Conservation (phyloP, 2,329 filamentous ascomycete species). For the Aspergillus japonicus region DNA sequence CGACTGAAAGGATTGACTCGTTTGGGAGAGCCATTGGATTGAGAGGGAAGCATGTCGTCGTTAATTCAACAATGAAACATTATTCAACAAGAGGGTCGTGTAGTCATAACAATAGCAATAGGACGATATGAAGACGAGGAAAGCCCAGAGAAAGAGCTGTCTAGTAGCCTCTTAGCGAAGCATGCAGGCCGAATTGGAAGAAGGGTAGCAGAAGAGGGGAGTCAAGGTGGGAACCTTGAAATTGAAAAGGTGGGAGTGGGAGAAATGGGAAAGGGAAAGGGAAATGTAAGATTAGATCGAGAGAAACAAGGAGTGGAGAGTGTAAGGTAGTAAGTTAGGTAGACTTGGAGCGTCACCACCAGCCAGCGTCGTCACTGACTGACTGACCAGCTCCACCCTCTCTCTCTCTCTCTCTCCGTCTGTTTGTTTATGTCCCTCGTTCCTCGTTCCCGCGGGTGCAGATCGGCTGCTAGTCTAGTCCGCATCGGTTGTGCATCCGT, state of each 20-base stretch:
- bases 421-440: slow-evolving; percentile 43
- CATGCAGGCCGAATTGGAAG: slow-evolving; percentile 9
- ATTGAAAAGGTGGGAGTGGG: not conserved
- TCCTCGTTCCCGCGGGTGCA: slow-evolving; percentile 31
- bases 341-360: not conserved
- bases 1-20: slow-evolving; percentile 79
- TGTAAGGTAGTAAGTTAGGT: no score
- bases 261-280: slow-evolving; percentile 13
- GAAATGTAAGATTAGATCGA: slow-evolving; percentile 8
- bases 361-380: not conserved
- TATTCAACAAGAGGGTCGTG: slow-evolving; percentile 20
- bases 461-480: slow-evolving; percentile 27
- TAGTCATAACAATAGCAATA: slow-evolving; percentile 18
- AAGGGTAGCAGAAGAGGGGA: not conserved
- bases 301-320: slow-evolving; percentile 3
- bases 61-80: slow-evolving; percentile 29
- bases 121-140: not conserved
- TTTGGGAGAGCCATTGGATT: slow-evolving; percentile 65
- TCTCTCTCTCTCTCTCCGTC: not conserved
- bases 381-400: slow-evolving; percentile 1
- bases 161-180: slow-evolving; percentile 8
- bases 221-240: not conserved
- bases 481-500: slow-evolving; percentile 18
- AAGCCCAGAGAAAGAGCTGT: slow-evolving; percentile 14
- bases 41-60: slow-evolving; percentile 53